phyloP scores from a whole-genome alignment of 2,329 filamentous ascomycete species.

The Reticulascus tulasneorum region DNA sequence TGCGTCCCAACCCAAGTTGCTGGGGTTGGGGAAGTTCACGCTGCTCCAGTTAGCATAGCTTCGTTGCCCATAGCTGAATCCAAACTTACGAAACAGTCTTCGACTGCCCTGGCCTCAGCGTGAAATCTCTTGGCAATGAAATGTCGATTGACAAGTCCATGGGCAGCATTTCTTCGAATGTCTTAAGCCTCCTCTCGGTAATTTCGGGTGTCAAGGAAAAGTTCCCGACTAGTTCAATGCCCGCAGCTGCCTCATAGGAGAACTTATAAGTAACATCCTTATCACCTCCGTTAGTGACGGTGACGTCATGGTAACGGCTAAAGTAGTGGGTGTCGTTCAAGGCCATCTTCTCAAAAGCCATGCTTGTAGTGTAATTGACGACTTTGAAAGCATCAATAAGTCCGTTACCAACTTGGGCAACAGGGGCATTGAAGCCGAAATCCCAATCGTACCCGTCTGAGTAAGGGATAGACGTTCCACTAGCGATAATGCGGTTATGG shows the following conservation, averaged over 20 bases:
- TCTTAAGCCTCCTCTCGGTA: slow-evolving; percentile 15
- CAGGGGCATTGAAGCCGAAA: slow-evolving; percentile 23
- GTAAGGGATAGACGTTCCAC: slow-evolving; percentile 20
- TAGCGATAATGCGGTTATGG: slow-evolving; percentile 25
- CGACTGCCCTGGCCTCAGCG: slow-evolving; percentile 20
- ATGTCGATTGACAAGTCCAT: slow-evolving; percentile 14
- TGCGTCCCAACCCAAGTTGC: slow-evolving; percentile 20
- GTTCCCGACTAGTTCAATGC: slow-evolving; percentile 28
- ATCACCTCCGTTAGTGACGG: slow-evolving; percentile 31
- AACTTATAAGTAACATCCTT: slow-evolving; percentile 28
- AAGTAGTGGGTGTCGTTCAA: slow-evolving; percentile 42
- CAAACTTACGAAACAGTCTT: slow-evolving; percentile 18
- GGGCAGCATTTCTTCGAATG: slow-evolving; percentile 17
- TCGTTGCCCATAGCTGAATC: too few relatives aligned
- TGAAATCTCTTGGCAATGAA: slow-evolving; percentile 18
- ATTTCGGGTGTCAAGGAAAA: slow-evolving; percentile 5
- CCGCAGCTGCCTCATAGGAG: slow-evolving; percentile 24
- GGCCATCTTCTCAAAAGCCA: slow-evolving; percentile 33
- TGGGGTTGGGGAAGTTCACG: slow-evolving; percentile 24
- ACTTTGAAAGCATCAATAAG: slow-evolving; percentile 38
- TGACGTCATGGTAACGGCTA: slow-evolving; percentile 18
- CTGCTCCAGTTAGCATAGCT: slow-evolving; percentile 3
- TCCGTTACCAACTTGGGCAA: slow-evolving; percentile 36
- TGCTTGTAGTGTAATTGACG: slow-evolving; percentile 30
- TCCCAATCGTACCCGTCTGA: slow-evolving; percentile 20